Conservation (phyloP, 257 asterid genomes). For the Solanum acaule region DNA sequence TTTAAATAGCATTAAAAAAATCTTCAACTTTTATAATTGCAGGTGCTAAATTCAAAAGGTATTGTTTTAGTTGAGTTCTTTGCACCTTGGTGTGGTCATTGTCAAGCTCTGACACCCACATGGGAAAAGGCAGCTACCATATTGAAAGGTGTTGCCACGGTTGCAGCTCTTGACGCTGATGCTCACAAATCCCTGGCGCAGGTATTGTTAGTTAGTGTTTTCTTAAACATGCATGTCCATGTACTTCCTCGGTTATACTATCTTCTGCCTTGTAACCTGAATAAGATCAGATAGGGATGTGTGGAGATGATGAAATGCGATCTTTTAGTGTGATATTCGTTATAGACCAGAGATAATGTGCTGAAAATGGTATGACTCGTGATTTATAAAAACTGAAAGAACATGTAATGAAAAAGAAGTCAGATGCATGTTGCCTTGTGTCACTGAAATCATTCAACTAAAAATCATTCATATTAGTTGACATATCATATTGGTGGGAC, state of each 20-base stretch:
- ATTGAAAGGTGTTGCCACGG: constrained; percentile 85
- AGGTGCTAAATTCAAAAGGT: constrained; percentile 86
- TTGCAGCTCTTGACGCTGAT: constrained; percentile 96
- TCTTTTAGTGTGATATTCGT: neutral
- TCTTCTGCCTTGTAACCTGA: neutral
- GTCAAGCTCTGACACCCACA: constrained; percentile 73
- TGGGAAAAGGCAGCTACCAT: constrained; percentile 90
- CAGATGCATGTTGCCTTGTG: neutral
- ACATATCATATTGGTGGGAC: neutral
- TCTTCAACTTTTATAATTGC: constrained; percentile 5
- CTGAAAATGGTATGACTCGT: neutral
- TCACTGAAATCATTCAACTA: neutral
- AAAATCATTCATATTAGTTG: neutral
- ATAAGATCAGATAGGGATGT: neutral
- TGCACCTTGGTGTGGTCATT: constrained; percentile 99
- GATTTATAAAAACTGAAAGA: neutral
- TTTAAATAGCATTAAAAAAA: neutral
- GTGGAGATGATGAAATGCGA: neutral
- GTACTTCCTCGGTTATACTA: neutral
- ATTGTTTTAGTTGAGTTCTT: constrained; percentile 86
- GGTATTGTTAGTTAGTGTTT: constrained; percentile 22
- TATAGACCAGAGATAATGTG: neutral
- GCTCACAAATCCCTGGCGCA: constrained; percentile 88
- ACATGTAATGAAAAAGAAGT: neutral
- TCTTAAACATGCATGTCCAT: neutral